A percentile compares a stretch with the other conserved stretches of the same genome.
Conservation (phyloP, 2,329 filamentous ascomycete species). For the Fonsecaea pedrosoi region DNA sequence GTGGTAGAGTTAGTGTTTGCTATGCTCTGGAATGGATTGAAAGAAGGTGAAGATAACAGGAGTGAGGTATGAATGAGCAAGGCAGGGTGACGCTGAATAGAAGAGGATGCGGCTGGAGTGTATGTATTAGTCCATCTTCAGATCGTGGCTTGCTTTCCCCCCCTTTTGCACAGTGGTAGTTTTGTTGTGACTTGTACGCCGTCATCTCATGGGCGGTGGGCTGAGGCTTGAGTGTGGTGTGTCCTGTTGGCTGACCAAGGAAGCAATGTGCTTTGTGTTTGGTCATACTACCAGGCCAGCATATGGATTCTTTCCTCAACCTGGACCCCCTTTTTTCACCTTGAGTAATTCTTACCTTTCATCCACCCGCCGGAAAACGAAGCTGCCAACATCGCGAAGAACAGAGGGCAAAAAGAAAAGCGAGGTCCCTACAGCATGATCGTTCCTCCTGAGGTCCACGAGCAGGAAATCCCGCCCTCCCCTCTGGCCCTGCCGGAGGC, state of each 20-base stretch:
- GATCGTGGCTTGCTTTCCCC: neutral
- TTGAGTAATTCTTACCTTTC: neutral
- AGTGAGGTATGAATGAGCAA: neutral
- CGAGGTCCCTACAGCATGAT: conserved; percentile 51
- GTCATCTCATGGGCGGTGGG: neutral
- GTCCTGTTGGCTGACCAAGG: neutral
- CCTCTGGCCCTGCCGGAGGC: conserved; percentile 45
- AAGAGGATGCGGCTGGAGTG: neutral
- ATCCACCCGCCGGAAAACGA: neutral
- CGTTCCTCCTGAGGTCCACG: conserved; percentile 56
- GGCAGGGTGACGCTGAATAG: neutral
- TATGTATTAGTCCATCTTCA: neutral
- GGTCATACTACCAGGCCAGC: neutral
- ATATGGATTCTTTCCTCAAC: neutral
- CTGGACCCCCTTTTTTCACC: neutral
- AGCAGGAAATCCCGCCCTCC: conserved; percentile 49
- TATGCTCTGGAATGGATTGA: neutral
- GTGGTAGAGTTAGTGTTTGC: neutral
- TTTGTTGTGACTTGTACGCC: neutral
- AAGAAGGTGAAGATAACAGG: neutral
- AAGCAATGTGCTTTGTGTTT: neutral
- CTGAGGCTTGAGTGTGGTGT: neutral
- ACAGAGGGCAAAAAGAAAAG: neutral
- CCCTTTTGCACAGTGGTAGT: neutral
- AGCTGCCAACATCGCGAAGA: conserved; percentile 1